Conservation (phyloP, 169 alveolate species). For the Eimeria tenella region DNA sequence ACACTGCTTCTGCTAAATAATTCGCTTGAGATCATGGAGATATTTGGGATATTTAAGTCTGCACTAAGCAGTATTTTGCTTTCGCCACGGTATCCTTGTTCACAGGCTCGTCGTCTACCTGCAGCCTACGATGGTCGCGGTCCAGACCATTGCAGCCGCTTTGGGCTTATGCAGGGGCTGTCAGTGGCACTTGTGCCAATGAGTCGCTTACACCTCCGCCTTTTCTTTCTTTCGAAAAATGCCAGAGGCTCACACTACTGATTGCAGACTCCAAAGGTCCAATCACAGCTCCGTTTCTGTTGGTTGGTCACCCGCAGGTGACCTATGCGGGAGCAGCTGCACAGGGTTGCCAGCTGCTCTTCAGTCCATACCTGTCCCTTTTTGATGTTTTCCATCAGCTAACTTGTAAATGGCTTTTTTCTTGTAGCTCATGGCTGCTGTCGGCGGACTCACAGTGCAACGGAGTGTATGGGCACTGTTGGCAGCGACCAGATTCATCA, state of each 20-base stretch:
- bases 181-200: neutral
- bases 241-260: neutral
- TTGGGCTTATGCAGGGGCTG: slow-evolving; percentile 17
- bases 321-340: neutral
- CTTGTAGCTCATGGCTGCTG: neutral
- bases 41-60: too few species aligned
- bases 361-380: neutral
- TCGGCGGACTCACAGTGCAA: neutral
- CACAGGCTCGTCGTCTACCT: too few species aligned
- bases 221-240: neutral
- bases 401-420: neutral
- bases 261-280: neutral
- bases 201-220: neutral
- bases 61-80: too few species aligned
- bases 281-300: neutral
- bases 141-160: slow-evolving; percentile 28
- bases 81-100: too few species aligned
- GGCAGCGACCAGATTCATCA: too few species aligned
- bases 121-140: neutral
- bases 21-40: too few species aligned
- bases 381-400: neutral
- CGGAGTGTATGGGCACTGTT: neutral
- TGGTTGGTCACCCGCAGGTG: slow-evolving; percentile 39
- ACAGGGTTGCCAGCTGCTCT: neutral
- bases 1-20: too few species aligned